These are phyloP conservation scores for Candolleomyces eurysporus DNA, from an alignment of 768 basidiomycete species.

Conservation along the genomic window DNA sequence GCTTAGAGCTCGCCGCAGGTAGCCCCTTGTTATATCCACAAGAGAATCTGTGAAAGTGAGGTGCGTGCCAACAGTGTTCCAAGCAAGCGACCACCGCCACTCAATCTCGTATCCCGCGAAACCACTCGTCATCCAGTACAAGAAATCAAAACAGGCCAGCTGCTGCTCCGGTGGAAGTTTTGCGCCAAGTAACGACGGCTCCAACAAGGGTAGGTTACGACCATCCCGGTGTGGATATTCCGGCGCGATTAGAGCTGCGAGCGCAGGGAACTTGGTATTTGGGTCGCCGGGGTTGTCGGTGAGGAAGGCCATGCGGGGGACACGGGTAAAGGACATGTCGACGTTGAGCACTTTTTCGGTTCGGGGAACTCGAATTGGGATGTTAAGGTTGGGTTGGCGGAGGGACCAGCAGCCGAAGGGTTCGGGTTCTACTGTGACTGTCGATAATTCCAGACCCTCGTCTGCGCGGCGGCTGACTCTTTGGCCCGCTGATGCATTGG, in stretches of 20 bases:
- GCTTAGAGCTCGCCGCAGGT: neutral
- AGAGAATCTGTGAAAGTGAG: neutral
- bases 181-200: neutral
- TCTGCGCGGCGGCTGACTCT: neutral
- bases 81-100: neutral
- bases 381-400: neutral
- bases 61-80: neutral
- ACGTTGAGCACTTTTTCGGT: constrained; percentile 1
- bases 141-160: constrained; percentile 7
- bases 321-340: neutral
- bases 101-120: neutral
- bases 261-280: neutral
- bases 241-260: neutral
- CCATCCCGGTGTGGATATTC: neutral
- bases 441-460: neutral
- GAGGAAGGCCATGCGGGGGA: neutral
- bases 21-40: neutral
- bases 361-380: neutral
- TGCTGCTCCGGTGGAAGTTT: constrained; percentile 2
- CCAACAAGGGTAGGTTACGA: neutral
- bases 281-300: neutral
- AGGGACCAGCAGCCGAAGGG: constrained; percentile 5
- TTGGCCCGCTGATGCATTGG: neutral
- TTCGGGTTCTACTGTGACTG: neutral
- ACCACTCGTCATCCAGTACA: neutral